A percentile compares a stretch with the other conserved stretches of the same genome.
These are phyloP conservation scores for Phytophthora crassamura DNA, from an alignment of 352 stramenopile species.

Conservation along the genomic window DNA sequence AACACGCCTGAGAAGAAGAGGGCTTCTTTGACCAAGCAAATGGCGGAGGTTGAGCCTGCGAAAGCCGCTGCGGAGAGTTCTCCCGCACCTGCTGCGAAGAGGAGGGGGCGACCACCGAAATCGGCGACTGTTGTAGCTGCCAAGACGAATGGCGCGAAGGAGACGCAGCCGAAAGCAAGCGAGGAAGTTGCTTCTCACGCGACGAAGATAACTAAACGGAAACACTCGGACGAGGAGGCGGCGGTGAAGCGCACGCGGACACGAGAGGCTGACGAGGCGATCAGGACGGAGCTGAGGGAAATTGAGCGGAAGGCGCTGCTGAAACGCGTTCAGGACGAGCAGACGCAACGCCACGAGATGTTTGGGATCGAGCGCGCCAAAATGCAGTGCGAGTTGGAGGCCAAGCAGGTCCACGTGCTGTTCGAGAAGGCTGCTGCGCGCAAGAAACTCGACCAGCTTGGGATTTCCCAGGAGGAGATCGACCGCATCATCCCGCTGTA, in stretches of 20 bases:
- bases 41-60: background rate
- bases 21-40: no score
- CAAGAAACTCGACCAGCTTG: slow-evolving; percentile 54
- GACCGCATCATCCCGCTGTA: slow-evolving; percentile 50
- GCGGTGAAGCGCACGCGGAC: slow-evolving; percentile 18
- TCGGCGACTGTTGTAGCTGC: background rate
- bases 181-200: background rate
- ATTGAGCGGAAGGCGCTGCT: slow-evolving; percentile 37
- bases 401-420: slow-evolving; percentile 48
- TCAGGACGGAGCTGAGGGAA: slow-evolving; percentile 8
- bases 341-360: slow-evolving; percentile 35
- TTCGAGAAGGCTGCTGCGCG: slow-evolving; percentile 54
- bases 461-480: slow-evolving; percentile 48
- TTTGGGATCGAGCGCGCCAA: slow-evolving; percentile 36
- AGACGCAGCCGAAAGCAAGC: background rate
- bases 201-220: slow-evolving; percentile 15
- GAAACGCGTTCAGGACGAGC: slow-evolving; percentile 37
- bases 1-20: no score
- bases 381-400: slow-evolving; percentile 35
- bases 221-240: slow-evolving; percentile 14
- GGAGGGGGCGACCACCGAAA: slow-evolving; percentile 12
- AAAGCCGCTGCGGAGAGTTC: slow-evolving; percentile 1
- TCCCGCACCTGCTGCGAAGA: slow-evolving; percentile 15
- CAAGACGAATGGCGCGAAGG: slow-evolving; percentile 1
- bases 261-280: slow-evolving; percentile 10